A percentile compares a stretch with the other conserved stretches of the same genome.
These are phyloP conservation scores for Bertia moriformis DNA, from an alignment of 2,329 filamentous ascomycete species.

Conservation along the genomic window DNA sequence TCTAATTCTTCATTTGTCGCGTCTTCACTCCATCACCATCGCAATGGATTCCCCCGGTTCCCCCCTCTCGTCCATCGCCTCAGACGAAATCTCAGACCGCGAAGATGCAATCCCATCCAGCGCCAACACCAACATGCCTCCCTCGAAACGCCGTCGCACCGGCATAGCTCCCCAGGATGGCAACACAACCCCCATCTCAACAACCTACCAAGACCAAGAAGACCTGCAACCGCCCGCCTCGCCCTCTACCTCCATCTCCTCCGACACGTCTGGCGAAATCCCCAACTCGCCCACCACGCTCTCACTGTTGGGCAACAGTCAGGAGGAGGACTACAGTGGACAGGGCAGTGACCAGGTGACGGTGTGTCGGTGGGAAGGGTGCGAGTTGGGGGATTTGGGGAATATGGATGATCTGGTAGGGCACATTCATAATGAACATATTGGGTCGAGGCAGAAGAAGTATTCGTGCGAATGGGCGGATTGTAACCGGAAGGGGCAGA, in stretches of 20 bases:
- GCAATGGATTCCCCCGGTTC: background rate
- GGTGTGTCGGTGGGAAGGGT: slow-evolving; percentile 38
- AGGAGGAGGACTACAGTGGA: slow-evolving; percentile 27
- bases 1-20: too few relatives aligned
- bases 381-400: slow-evolving; percentile 31
- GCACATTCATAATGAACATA: slow-evolving; percentile 54
- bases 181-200: background rate
- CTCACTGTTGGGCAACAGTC: slow-evolving; percentile 20
- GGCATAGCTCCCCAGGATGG: background rate
- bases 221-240: slow-evolving; percentile 5
- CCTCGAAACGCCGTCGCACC: background rate
- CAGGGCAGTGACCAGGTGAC: slow-evolving; percentile 33
- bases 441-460: slow-evolving; percentile 55
- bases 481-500: slow-evolving; percentile 53
- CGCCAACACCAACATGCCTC: background rate
- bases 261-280: slow-evolving; percentile 12
- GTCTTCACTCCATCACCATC: background rate
- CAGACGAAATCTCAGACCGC: slow-evolving; percentile 1
- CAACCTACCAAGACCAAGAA: background rate
- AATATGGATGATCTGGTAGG: slow-evolving; percentile 44
- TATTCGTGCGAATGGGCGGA: slow-evolving; percentile 64
- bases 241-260: slow-evolving; percentile 9
- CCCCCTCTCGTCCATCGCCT: background rate
- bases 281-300: slow-evolving; percentile 22
- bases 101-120: background rate